Conservation (phyloP, 2,329 filamentous ascomycete species). For the Endothia cerciana region DNA sequence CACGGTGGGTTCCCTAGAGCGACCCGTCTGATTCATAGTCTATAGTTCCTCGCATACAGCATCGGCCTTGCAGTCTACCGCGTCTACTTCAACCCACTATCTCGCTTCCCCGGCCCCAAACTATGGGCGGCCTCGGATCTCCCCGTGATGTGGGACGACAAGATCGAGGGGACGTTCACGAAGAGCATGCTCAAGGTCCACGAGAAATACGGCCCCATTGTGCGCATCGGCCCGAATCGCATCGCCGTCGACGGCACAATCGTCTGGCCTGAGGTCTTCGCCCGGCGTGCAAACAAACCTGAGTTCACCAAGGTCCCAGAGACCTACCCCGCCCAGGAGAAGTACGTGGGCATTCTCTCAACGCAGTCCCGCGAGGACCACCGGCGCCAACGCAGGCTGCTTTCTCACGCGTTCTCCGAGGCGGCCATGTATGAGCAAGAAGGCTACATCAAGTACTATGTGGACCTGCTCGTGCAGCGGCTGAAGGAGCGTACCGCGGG, state of each 20-base stretch:
- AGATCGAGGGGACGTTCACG: slow-evolving; percentile 29
- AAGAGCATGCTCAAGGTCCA: slow-evolving; percentile 1
- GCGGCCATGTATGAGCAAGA: slow-evolving; percentile 14
- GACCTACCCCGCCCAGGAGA: background rate
- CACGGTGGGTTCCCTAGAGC: fast-evolving
- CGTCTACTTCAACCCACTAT: slow-evolving; percentile 38
- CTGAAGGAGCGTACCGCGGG: slow-evolving; percentile 22
- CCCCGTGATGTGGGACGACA: slow-evolving; percentile 30
- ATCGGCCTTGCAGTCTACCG: slow-evolving; percentile 31
- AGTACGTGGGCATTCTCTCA: slow-evolving; percentile 9
- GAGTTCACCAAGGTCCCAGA: slow-evolving; percentile 16
- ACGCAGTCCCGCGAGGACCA: slow-evolving; percentile 10
- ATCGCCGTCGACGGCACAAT: slow-evolving; percentile 13
- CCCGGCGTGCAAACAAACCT: slow-evolving; percentile 6
- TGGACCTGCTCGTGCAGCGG: slow-evolving; percentile 9
- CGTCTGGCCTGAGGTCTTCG: slow-evolving; percentile 12
- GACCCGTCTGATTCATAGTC: background rate
- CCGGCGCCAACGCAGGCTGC: slow-evolving; percentile 7
- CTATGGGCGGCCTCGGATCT: slow-evolving; percentile 32
- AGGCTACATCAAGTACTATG: slow-evolving; percentile 9
- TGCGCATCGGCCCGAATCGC: slow-evolving; percentile 15
- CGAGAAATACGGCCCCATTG: slow-evolving; percentile 18
- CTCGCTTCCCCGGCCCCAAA: slow-evolving; percentile 37
- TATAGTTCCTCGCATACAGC: slow-evolving; percentile 22
- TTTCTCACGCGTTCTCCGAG: slow-evolving; percentile 18